Percentiles rank a stretch among this genome's conserved stretches.
These are phyloP conservation scores for Neurospora sp. DNA, from an alignment of 495 filamentous ascomycete species.

Conservation along the genomic window DNA sequence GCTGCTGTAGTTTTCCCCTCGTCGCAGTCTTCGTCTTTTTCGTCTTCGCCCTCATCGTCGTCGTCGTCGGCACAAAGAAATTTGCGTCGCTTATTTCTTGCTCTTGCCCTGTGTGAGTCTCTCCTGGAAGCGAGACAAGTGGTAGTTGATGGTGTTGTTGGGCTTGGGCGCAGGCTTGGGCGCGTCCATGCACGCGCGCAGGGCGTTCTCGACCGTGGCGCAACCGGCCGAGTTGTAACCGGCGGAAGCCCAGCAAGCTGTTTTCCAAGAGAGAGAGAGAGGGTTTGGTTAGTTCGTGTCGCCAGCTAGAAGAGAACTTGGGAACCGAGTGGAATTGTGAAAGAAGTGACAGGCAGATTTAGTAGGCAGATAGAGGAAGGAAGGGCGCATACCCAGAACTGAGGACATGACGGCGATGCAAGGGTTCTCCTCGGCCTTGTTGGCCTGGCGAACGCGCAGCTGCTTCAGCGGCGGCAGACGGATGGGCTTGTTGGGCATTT, in stretches of 20 bases:
- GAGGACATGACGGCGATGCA: constrained; percentile 79
- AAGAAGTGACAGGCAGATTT: not conserved
- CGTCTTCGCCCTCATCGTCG: no score
- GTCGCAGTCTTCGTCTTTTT: no score
- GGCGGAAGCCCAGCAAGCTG: constrained; percentile 91
- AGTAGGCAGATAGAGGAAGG: not conserved
- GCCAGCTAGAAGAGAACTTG: not conserved
- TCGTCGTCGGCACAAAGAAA: no score
- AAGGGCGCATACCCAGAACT: constrained; percentile 54
- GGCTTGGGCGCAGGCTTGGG: constrained; percentile 55
- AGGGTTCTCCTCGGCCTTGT: constrained; percentile 62
- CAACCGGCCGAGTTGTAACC: constrained; percentile 68
- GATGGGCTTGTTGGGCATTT: constrained; percentile 40
- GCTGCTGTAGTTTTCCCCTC: no score
- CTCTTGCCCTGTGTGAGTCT: constrained; percentile 52
- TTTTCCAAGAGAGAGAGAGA: constrained; percentile 2
- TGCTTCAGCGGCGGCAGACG: constrained; percentile 79
- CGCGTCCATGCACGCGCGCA: constrained; percentile 90
- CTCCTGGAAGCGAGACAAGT: constrained; percentile 76
- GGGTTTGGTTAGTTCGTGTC: not conserved
- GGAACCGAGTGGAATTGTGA: not conserved
- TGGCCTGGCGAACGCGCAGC: constrained; percentile 75
- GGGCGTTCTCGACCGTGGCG: constrained; percentile 63
- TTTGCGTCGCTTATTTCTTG: constrained; percentile 47
- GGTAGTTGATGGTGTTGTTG: constrained; percentile 91